Conservation (phyloP, 495 filamentous ascomycete species). For the Hyaloscypha bicolor region DNA sequence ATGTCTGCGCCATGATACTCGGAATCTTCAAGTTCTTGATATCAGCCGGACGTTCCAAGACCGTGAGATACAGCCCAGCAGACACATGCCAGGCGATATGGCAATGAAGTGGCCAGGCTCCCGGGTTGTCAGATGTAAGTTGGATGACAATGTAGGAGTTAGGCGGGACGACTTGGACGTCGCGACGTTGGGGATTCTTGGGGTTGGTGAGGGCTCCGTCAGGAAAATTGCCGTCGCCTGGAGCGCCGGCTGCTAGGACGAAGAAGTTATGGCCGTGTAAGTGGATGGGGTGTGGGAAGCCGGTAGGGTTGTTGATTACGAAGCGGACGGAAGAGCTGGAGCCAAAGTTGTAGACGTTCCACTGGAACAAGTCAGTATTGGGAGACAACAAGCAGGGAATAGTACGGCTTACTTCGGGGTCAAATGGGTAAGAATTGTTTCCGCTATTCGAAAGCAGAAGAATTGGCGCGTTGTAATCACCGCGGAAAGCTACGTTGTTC, state of each 20-base stretch:
- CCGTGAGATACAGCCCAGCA: conserved; percentile 52
- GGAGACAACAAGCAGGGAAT: background rate
- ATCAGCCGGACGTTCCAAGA: conserved; percentile 48
- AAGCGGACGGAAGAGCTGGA: conserved; percentile 50
- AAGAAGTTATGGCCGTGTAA: conserved; percentile 62
- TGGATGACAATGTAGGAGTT: conserved; percentile 49
- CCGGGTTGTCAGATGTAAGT: conserved; percentile 60
- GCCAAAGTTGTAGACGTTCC: conserved; percentile 61
- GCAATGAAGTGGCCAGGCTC: conserved; percentile 61
- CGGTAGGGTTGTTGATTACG: conserved; percentile 56
- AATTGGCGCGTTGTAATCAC: conserved; percentile 62
- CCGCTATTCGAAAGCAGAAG: conserved; percentile 54
- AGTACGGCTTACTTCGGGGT: background rate
- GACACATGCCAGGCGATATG: conserved; percentile 52
- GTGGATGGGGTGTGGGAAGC: conserved; percentile 51
- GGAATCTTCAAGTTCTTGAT: conserved; percentile 44
- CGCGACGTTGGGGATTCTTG: conserved; percentile 56
- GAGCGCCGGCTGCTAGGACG: conserved; percentile 47
- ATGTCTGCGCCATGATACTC: conserved; percentile 41
- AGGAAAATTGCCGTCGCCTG: conserved; percentile 32
- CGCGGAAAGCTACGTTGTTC: conserved; percentile 56
- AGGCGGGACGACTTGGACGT: conserved; percentile 53
- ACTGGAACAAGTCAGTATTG: conserved; percentile 30
- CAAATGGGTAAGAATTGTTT: conserved; percentile 47
- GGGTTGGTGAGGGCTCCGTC: conserved; percentile 38